Conservation (phyloP, 495 filamentous ascomycete species). For the Xylaria cubensis region DNA sequence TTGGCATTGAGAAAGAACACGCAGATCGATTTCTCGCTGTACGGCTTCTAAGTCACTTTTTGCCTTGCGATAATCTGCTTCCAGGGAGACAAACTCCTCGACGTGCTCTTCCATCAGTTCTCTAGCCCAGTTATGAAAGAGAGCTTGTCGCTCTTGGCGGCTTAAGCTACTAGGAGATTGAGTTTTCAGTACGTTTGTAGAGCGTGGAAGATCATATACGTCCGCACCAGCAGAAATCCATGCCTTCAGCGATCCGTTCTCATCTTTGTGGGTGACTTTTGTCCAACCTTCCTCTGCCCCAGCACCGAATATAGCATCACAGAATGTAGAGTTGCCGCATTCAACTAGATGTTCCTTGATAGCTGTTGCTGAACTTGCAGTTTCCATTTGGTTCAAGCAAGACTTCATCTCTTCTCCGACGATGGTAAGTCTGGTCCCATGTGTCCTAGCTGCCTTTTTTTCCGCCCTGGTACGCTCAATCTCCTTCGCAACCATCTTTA, state of each 20-base stretch:
- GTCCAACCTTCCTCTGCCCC: slow-evolving; percentile 30
- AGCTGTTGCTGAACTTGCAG: not conserved
- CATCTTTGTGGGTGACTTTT: slow-evolving; percentile 25
- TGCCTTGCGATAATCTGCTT: slow-evolving; percentile 18
- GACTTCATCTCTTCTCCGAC: not conserved
- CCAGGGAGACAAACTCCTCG: not conserved
- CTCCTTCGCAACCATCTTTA: slow-evolving; percentile 43
- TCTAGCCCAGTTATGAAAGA: not conserved
- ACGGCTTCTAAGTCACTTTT: slow-evolving; percentile 39
- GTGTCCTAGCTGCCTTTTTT: slow-evolving; percentile 21
- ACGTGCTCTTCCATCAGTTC: slow-evolving; percentile 1
- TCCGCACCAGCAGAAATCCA: slow-evolving; percentile 25
- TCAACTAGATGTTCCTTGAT: slow-evolving; percentile 25
- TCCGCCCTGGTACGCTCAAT: slow-evolving; percentile 40
- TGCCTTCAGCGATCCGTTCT: slow-evolving; percentile 7
- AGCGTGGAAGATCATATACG: not conserved
- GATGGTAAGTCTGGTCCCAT: not conserved
- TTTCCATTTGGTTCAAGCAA: not conserved
- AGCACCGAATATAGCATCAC: slow-evolving; percentile 39
- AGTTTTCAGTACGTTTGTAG: not conserved
- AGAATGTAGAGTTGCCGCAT: slow-evolving; percentile 1
- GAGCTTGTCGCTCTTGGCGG: not conserved
- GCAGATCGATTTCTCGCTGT: slow-evolving; percentile 55
- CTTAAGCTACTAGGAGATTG: not conserved
- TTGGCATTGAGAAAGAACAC: slow-evolving; percentile 48